Evolutionary conservation across 768 basidiomycete genomes (phyloP).

Genomic region (Mycena alexandri): DNA sequence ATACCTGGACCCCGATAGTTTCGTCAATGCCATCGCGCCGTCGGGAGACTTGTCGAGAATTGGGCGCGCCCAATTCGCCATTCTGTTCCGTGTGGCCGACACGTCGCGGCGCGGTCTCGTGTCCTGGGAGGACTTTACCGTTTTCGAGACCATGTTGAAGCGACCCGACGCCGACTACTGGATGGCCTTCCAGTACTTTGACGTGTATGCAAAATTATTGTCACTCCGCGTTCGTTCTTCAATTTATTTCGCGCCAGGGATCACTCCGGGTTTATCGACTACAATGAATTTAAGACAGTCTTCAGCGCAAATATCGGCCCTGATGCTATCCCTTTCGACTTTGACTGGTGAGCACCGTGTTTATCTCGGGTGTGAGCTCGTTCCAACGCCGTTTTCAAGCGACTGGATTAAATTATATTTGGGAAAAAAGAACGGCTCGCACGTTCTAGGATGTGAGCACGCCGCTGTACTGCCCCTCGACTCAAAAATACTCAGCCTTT

Average conservation of each 20-base stretch:
- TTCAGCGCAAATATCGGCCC: conserved; percentile 84
- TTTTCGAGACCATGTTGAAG: conserved; percentile 94
- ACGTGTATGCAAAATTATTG: conserved; percentile 74
- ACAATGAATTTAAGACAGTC: conserved; percentile 95
- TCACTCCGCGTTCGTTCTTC: conserved; percentile 20
- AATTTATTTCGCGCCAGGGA: conserved; percentile 64
- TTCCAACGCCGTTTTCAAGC: conserved; percentile 50
- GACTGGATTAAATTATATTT: conserved; percentile 98
- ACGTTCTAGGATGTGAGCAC: conserved; percentile 89
- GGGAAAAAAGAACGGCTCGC: conserved; percentile 91
- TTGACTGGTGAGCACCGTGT: conserved; percentile 76
- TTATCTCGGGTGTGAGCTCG: not conserved
- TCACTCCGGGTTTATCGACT: conserved; percentile 91
- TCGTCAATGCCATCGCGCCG: conserved; percentile 96
- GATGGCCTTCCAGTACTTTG: conserved; percentile 97
- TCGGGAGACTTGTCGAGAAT: conserved; percentile 88
- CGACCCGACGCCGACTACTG: conserved; percentile 97
- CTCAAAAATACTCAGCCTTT: conserved; percentile 30
- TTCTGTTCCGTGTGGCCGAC: conserved; percentile 93
- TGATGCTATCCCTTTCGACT: conserved; percentile 93
- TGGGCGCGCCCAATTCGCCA: conserved; percentile 87
- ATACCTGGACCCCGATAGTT: conserved; percentile 87
- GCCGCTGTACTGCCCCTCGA: conserved; percentile 12
- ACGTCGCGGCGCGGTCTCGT: conserved; percentile 79
- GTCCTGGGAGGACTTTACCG: conserved; percentile 95